Base-by-base conservation (phyloP, 78 protist genomes). In the Anaeramoeba flamelloides region DNA sequence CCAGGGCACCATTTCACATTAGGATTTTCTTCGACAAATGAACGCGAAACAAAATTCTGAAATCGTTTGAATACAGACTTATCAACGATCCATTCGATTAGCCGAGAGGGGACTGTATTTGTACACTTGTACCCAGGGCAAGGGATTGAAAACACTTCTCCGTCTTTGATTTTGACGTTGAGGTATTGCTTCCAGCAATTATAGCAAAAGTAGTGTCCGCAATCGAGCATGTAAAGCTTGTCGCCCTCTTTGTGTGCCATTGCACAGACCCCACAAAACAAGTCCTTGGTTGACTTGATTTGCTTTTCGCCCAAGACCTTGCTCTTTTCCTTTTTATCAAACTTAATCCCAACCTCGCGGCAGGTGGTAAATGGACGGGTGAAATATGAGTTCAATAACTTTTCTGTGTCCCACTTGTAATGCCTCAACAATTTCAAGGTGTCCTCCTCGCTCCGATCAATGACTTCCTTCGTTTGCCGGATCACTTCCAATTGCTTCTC, bases 11-110 rank as follows among this genome's bases (percentile, higher is more conserved):
- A 80, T 78, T 53, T 64, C 75, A 75, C 12, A 4, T 2, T 0
- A 26, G 83, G 53, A 39, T 80, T 32, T 64, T 80, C 83, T 65
- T 80, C 83, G 3, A 80, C 77, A 69, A 22, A 80, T 22, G 83
- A 53, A 39, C 77, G 78, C 53, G 1, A 38, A 33, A 80, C 1
- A 41, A 33, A 0, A 1, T 0, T 1, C 39, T 38, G 41, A 53
- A 41, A 8, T 17, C 2, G 2, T 1, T 1, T 30, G 1, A 0
- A 40, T 26, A 1, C 2, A 2, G 36, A 40, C 1, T 1, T 37
- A 17, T 3, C 31, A 37, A 12, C 38, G 2, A 82, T 39, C 53
- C 74, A n/a, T 74, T 2, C 1, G 12, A 81, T 74, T 1, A 81
- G 4, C 64, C 8, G 39, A 2, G 36, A 38, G 33, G 40, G 1